phyloP scores from a whole-genome alignment of 2,329 filamentous ascomycete genomes.

The Xylaria sp. region DNA sequence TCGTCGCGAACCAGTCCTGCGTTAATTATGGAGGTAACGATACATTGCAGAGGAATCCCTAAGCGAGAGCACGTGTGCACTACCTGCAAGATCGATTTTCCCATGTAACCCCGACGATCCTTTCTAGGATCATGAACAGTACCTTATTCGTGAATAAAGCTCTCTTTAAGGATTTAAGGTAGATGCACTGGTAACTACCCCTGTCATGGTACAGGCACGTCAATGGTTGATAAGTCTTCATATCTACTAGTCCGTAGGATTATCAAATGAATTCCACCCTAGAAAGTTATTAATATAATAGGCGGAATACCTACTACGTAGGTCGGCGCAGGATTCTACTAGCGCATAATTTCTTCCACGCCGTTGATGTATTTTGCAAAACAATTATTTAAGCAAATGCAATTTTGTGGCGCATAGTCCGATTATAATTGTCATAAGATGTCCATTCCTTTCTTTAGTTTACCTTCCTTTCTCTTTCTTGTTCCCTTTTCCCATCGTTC shows the following conservation, averaged over 20 bases:
- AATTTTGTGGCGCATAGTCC: background rate
- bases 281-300: slow-evolving; percentile 4
- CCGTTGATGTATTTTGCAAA: background rate
- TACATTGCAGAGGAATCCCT: background rate
- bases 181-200: background rate
- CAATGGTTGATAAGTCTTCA: background rate
- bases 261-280: background rate
- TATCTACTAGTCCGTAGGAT: background rate
- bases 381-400: slow-evolving; percentile 4
- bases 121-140: background rate
- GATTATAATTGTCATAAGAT: background rate
- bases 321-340: background rate
- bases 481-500: background rate
- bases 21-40: background rate
- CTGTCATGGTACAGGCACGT: background rate
- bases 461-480: background rate
- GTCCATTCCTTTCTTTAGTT: background rate
- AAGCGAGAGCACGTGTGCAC: background rate
- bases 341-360: background rate
- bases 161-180: background rate
- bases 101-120: background rate
- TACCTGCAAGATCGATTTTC: background rate
- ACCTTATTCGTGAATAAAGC: background rate
- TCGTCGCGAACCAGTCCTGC: background rate
- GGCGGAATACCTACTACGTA: background rate